Evolutionary conservation across 2,329 filamentous ascomycete genomes (phyloP).

Genomic region (Elsinoe fawcettii): DNA sequence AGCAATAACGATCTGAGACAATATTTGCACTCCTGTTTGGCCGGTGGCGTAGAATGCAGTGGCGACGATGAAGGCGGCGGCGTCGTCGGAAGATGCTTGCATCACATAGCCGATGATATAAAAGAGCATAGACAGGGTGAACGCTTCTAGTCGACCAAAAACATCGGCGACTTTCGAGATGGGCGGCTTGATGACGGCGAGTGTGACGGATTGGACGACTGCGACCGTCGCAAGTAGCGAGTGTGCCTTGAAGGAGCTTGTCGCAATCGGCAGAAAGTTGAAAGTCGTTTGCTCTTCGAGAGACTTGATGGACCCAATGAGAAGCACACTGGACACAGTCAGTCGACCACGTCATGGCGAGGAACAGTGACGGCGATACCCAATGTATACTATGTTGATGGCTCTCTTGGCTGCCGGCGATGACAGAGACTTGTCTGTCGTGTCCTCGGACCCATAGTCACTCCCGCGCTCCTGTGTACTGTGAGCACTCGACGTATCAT

Average conservation of each 20-base stretch:
- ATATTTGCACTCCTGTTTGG: slow-evolving; percentile 51
- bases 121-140: slow-evolving; percentile 45
- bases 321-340: slow-evolving; percentile 31
- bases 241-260: slow-evolving; percentile 56
- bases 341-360: not conserved
- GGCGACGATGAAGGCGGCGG: slow-evolving; percentile 47
- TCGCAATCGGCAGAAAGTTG: slow-evolving; percentile 56
- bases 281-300: slow-evolving; percentile 57
- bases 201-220: slow-evolving; percentile 57
- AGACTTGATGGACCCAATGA: slow-evolving; percentile 59
- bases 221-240: slow-evolving; percentile 59
- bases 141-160: slow-evolving; percentile 55
- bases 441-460: not conserved
- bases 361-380: not conserved
- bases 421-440: not conserved
- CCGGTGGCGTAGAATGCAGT: slow-evolving; percentile 58
- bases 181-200: slow-evolving; percentile 54
- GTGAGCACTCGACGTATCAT: slow-evolving; percentile 13
- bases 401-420: not conserved
- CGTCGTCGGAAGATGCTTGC: slow-evolving; percentile 48
- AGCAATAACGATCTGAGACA: slow-evolving; percentile 58
- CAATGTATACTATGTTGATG: slow-evolving; percentile 6
- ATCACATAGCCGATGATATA: slow-evolving; percentile 52
- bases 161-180: slow-evolving; percentile 56
- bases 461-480: slow-evolving; percentile 11